A percentile compares a stretch with the other conserved stretches of the same genome.
These are phyloP conservation scores for Entonaema liquescens DNA, from an alignment of 495 filamentous ascomycete species.

Conservation along the genomic window DNA sequence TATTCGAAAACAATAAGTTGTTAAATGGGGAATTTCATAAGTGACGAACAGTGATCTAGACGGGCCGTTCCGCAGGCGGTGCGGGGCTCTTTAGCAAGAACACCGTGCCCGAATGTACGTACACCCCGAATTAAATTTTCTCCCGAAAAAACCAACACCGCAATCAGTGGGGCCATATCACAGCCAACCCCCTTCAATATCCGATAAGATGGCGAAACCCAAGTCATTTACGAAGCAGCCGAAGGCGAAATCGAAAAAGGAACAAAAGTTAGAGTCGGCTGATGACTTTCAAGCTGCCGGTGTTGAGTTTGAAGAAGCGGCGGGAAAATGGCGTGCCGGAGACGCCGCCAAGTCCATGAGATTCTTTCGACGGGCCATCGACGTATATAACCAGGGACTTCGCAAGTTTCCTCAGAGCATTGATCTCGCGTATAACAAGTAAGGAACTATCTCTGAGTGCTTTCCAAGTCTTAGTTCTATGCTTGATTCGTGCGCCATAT, in stretches of 20 bases:
- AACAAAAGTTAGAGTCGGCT: constrained; percentile 30
- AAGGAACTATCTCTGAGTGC: not conserved
- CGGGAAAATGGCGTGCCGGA: constrained; percentile 76
- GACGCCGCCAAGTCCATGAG: constrained; percentile 73
- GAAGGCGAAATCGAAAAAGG: constrained; percentile 24
- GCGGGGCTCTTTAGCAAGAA: not conserved
- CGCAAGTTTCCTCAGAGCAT: constrained; percentile 65
- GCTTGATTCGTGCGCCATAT: too few relatives aligned
- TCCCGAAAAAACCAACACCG: not conserved
- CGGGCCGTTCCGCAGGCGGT: not conserved
- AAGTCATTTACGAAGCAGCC: constrained; percentile 17
- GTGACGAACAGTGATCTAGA: too few relatives aligned
- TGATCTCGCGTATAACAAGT: constrained; percentile 78
- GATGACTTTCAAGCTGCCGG: constrained; percentile 57
- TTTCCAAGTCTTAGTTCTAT: too few relatives aligned
- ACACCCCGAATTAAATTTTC: not conserved
- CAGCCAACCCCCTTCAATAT: not conserved
- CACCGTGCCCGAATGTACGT: not conserved
- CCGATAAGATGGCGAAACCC: constrained; percentile 17
- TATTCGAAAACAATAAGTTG: too few relatives aligned
- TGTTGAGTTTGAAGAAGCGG: constrained; percentile 72
- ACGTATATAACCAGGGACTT: constrained; percentile 68
- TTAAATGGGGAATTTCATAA: too few relatives aligned
- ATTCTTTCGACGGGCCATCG: constrained; percentile 72
- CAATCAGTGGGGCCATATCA: not conserved